phyloP scores from a whole-genome alignment of 768 basidiomycete species.

The Lepiota venenata region DNA sequence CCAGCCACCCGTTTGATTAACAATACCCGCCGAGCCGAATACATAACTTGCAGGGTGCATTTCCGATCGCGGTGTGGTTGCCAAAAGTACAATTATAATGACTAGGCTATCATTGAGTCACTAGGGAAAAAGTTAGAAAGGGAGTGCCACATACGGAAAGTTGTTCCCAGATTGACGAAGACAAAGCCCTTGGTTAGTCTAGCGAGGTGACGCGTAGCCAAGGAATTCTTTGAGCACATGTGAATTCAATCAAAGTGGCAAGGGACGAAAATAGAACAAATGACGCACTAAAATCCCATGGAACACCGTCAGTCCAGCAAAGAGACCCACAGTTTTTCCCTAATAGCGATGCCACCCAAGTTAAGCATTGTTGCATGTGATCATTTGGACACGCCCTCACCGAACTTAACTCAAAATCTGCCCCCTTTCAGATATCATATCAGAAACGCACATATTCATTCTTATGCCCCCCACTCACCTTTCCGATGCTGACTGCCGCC shows the following conservation, averaged over 20 bases:
- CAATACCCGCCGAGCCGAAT: conserved; percentile 70
- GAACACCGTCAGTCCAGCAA: conserved; percentile 68
- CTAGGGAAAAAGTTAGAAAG: neutral
- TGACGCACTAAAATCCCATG: conserved; percentile 65
- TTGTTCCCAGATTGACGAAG: conserved; percentile 83
- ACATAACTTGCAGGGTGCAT: conserved; percentile 83
- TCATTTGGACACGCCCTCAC: conserved; percentile 19
- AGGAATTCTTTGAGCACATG: conserved; percentile 47
- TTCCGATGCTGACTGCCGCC: conserved; percentile 67
- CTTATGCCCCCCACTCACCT: conserved; percentile 25
- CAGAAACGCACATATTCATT: neutral
- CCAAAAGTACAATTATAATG: conserved; percentile 81
- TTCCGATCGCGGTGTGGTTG: conserved; percentile 65
- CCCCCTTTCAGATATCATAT: conserved; percentile 37
- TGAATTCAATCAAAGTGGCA: neutral
- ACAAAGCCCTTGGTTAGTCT: conserved; percentile 74
- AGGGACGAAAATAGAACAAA: neutral
- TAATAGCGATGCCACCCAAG: conserved; percentile 18
- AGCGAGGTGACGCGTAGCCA: conserved; percentile 75
- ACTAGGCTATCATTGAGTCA: conserved; percentile 37
- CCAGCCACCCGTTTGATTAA: conserved; percentile 81
- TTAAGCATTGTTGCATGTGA: neutral
- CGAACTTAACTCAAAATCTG: conserved; percentile 55
- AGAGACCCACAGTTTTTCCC: conserved; percentile 78
- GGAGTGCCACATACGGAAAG: conserved; percentile 44